phyloP scores from a whole-genome alignment of 2,329 filamentous ascomycete species.

The Periglandula ipomoeae region DNA sequence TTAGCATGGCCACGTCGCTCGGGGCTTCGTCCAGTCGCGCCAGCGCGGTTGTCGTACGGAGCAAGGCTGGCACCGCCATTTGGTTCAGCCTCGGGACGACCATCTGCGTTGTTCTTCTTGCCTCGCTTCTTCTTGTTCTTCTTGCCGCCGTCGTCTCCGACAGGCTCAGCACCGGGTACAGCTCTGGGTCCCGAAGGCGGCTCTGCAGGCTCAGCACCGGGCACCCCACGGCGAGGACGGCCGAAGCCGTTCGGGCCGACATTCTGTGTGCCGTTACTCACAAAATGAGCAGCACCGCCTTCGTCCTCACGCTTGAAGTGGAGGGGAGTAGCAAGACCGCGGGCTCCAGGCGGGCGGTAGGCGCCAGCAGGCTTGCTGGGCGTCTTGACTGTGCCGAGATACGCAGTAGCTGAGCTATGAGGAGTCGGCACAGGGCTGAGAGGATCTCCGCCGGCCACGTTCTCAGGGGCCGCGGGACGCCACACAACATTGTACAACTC shows the following conservation, averaged over 20 bases:
- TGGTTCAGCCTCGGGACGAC: slow-evolving; percentile 38
- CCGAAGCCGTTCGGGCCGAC: slow-evolving; percentile 73
- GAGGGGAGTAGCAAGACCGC: slow-evolving; percentile 78
- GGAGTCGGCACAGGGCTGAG: slow-evolving; percentile 65
- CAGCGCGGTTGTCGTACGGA: slow-evolving; percentile 27
- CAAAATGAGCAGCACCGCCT: slow-evolving; percentile 78
- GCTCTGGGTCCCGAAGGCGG: slow-evolving; percentile 59
- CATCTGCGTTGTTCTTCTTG: slow-evolving; percentile 83
- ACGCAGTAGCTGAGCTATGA: slow-evolving; percentile 74
- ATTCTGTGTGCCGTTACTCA: slow-evolving; percentile 68
- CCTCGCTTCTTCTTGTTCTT: slow-evolving; percentile 99
- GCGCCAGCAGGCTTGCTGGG: slow-evolving; percentile 96
- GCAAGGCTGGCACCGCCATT: slow-evolving; percentile 39
- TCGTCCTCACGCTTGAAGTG: slow-evolving; percentile 98
- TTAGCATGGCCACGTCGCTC: slow-evolving; percentile 48
- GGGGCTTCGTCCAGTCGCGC: slow-evolving; percentile 47
- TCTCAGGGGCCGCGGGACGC: slow-evolving; percentile 63
- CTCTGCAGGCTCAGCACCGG: slow-evolving; percentile 70
- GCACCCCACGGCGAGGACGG: slow-evolving; percentile 64
- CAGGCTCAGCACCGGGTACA: slow-evolving; percentile 54
- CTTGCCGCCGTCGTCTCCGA: slow-evolving; percentile 59
- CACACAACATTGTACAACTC: slow-evolving; percentile 88
- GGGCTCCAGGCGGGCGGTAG: slow-evolving; percentile 88
- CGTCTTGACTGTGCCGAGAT: slow-evolving; percentile 80
- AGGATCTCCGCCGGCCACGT: slow-evolving; percentile 56